Evolutionary conservation across 164 flowering plant species (phyloP).

Genomic region (Vitis amurensis): DNA sequence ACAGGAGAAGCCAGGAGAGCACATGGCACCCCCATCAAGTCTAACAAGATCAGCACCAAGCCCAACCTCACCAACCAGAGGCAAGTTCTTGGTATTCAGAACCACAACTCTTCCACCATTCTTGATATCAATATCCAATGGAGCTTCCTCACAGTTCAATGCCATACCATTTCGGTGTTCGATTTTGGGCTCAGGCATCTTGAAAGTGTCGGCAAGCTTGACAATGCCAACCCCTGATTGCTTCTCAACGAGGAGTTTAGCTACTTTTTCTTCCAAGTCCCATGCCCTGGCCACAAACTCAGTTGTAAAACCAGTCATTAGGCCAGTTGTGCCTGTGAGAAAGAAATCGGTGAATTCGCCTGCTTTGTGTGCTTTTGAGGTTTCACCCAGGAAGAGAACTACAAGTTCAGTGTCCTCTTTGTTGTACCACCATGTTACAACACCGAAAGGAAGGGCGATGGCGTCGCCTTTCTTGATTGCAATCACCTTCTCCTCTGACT

Average conservation of each 20-base stretch:
- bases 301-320: constrained; percentile 74
- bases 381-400: constrained; percentile 78
- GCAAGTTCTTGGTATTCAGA: constrained; percentile 69
- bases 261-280: constrained; percentile 56
- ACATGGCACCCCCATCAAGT: constrained; percentile 54
- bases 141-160: constrained; percentile 76
- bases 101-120: constrained; percentile 76
- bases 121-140: constrained; percentile 72
- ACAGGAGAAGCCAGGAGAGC: constrained; percentile 69
- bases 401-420: constrained; percentile 65
- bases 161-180: constrained; percentile 61
- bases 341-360: constrained; percentile 77
- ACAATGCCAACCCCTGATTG: constrained; percentile 59
- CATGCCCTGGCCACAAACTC: constrained; percentile 79
- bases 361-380: constrained; percentile 62
- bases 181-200: constrained; percentile 58
- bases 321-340: constrained; percentile 66
- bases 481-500: constrained; percentile 67
- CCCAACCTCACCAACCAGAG: constrained; percentile 70
- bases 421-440: constrained; percentile 87
- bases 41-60: constrained; percentile 70
- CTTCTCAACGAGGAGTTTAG: constrained; percentile 47
- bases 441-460: constrained; percentile 82
- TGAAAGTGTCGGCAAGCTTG: constrained; percentile 33
- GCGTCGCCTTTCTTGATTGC: constrained; percentile 82